Conservation (phyloP, 2,329 filamentous ascomycete species). For the Aureobasidium sp. region DNA sequence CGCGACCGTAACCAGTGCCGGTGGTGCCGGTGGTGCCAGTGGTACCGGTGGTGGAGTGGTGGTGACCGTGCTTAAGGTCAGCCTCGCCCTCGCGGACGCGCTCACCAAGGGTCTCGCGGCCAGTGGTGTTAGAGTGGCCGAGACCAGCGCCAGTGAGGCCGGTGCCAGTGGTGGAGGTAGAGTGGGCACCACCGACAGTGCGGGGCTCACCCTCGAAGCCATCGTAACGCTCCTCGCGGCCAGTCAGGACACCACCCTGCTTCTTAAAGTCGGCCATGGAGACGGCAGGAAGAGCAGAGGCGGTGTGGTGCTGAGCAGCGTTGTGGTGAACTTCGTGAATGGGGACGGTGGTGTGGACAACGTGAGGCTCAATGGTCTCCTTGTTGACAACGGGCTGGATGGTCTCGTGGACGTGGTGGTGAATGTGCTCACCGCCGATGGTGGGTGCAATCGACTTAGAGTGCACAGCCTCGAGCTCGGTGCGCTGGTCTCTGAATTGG, state of each 20-base stretch:
- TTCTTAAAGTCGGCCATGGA: slow-evolving; percentile 57
- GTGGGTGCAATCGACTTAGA: slow-evolving; percentile 43
- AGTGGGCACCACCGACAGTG: slow-evolving; percentile 32
- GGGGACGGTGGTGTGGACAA: slow-evolving; percentile 65
- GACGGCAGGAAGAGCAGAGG: slow-evolving; percentile 57
- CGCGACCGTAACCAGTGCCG: not conserved
- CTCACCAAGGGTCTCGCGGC: slow-evolving; percentile 1
- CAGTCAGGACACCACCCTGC: slow-evolving; percentile 47
- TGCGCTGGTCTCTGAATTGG: slow-evolving; percentile 47
- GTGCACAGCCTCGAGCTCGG: slow-evolving; percentile 42
- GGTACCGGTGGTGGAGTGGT: slow-evolving; percentile 1
- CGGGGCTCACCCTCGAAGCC: slow-evolving; percentile 57
- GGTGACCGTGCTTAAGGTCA: not conserved
- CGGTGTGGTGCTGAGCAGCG: slow-evolving; percentile 57
- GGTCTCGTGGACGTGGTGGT: slow-evolving; percentile 61
- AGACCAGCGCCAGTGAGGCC: not conserved
- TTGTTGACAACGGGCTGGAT: slow-evolving; percentile 66
- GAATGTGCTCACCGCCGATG: slow-evolving; percentile 55
- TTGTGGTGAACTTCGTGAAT: slow-evolving; percentile 67
- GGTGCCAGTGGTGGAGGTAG: slow-evolving; percentile 14
- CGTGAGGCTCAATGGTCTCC: slow-evolving; percentile 55
- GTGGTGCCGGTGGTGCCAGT: slow-evolving; percentile 15
- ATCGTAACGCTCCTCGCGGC: slow-evolving; percentile 50
- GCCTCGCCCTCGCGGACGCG: slow-evolving; percentile 8
- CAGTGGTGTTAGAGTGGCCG: slow-evolving; percentile 4